Base-by-base conservation (phyloP, 805 yeast genomes). In the Saccharomycopsis guyanensis region DNA sequence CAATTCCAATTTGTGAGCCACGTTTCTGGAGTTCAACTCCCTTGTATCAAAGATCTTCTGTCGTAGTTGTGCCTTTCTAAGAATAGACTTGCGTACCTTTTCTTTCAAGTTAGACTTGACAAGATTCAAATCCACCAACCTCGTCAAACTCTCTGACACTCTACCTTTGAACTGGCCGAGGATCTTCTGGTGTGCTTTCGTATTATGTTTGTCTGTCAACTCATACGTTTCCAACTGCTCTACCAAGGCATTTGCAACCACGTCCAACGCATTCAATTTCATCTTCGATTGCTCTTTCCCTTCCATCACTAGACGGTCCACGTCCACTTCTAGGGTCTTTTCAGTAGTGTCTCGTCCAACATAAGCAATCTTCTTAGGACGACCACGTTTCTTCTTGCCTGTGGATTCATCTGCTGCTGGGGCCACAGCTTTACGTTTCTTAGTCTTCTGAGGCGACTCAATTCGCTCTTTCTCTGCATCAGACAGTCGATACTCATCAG, bases 121-220 rank as follows among this genome's bases (percentile, higher is more conserved):
- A 10, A 46, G 33, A 34, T 49, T 49, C 23, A 46, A 38, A 29
- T 49, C 52, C 5, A 49, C 16, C n/a, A 49, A 18, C 4, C 36
- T 44, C n/a, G 41, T 25, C 15, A 49, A 8, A 19, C 33, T 33
- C 15, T 42, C 46, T 8, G 34, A 27, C 4, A 49, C 31, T 6
- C 31, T 13, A 10, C 45, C 43, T 12, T 20, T 46, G 27, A 40
- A 49, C 32, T 39, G 36, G 10, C 42, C 47, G 2, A 43, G 13
- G 10, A 49, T 24, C 32, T 42, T 42, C 12, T 37, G 32, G 40
- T 18, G 6, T 12, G 27, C 12, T 20, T 37, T 19, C 40, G 8
- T 22, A 18, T 20, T 23, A 19, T 20, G 47, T 29, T 16, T 16
- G 24, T 29, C 27, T n/a, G 40, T 13, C 18, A n/a, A 20, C 15